phyloP scores from a whole-genome alignment of 345 rosid genomes.

The Abelmoschus esculentus region DNA sequence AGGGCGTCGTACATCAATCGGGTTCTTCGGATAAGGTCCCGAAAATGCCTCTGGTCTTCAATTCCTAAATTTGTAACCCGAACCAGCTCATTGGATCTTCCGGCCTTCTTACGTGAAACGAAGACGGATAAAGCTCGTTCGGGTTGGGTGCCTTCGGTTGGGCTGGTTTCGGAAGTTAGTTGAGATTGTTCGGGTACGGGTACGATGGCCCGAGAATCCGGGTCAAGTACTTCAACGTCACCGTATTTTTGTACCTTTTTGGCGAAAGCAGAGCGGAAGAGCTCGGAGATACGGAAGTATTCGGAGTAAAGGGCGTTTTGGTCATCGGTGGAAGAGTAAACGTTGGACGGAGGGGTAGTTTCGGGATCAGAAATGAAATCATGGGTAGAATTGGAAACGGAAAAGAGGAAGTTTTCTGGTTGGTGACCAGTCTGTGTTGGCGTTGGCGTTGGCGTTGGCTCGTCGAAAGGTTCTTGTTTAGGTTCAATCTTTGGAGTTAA shows the following conservation, averaged over 20 bases:
- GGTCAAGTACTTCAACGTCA: constrained; percentile 31
- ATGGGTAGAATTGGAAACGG: constrained; percentile 22
- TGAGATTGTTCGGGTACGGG: constrained; percentile 23
- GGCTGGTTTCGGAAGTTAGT: not conserved
- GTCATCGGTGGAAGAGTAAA: constrained; percentile 18
- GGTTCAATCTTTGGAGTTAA: constrained; percentile 44
- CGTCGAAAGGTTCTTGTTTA: constrained; percentile 50
- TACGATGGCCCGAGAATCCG: constrained; percentile 49
- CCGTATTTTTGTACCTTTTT: constrained; percentile 28
- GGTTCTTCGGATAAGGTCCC: constrained; percentile 51
- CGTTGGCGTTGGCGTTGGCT: not conserved
- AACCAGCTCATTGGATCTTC: constrained; percentile 67
- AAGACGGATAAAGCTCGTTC: constrained; percentile 9
- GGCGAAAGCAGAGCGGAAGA: constrained; percentile 53
- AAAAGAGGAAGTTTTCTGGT: constrained; percentile 1
- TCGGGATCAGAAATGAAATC: constrained; percentile 20
- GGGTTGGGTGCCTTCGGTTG: not conserved
- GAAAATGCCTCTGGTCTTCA: constrained; percentile 48
- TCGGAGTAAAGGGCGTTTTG: constrained; percentile 40
- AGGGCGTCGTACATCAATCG: constrained; percentile 59
- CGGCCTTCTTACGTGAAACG: constrained; percentile 20
- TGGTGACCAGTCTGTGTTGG: not conserved
- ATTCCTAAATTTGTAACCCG: constrained; percentile 54
- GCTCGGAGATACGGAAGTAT: constrained; percentile 42
- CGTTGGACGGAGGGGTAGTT: constrained; percentile 22